These are phyloP conservation scores for Gaillardinia entomophila DNA, from an alignment of 805 yeast species.

Conservation along the genomic window DNA sequence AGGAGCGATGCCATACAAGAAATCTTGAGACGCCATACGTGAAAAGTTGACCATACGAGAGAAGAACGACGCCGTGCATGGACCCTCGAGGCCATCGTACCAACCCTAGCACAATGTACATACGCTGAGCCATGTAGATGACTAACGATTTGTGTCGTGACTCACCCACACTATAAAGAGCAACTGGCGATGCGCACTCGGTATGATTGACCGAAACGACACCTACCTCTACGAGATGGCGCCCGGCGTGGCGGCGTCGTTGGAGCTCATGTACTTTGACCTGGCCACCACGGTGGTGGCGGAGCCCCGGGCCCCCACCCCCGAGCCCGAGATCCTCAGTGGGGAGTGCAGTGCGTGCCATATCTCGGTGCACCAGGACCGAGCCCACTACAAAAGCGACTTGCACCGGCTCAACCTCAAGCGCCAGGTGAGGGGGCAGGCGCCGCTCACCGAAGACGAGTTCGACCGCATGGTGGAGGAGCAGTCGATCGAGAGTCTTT, in stretches of 20 bases:
- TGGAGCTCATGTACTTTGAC: slow-evolving; percentile 54
- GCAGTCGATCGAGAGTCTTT: slow-evolving; percentile 49
- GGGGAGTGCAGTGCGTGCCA: slow-evolving; percentile 14
- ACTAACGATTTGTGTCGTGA: too few species aligned
- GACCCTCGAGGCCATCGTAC: too few species aligned
- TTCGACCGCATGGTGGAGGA: slow-evolving; percentile 51
- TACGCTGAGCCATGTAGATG: too few species aligned
- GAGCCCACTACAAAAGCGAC: slow-evolving; percentile 53
- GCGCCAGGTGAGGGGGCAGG: slow-evolving; percentile 40
- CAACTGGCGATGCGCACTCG: too few species aligned
- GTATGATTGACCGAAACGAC: slow-evolving; percentile 13
- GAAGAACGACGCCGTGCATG: too few species aligned
- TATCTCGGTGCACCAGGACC: slow-evolving; percentile 8
- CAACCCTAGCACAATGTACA: too few species aligned
- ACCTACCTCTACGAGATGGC: slow-evolving; percentile 47
- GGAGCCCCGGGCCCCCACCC: slow-evolving; percentile 1
- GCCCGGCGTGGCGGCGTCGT: slow-evolving; percentile 33
- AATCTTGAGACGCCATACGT: too few species aligned
- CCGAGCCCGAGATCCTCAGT: not conserved
- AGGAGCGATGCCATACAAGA: too few species aligned
- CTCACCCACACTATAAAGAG: too few species aligned
- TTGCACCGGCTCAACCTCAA: slow-evolving; percentile 55
- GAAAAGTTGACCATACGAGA: too few species aligned
- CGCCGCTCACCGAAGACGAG: slow-evolving; percentile 47
- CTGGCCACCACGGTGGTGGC: slow-evolving; percentile 36